Evolutionary conservation across 495 filamentous ascomycete genomes (phyloP).

Genomic region (Aspergillus cavernicola): DNA sequence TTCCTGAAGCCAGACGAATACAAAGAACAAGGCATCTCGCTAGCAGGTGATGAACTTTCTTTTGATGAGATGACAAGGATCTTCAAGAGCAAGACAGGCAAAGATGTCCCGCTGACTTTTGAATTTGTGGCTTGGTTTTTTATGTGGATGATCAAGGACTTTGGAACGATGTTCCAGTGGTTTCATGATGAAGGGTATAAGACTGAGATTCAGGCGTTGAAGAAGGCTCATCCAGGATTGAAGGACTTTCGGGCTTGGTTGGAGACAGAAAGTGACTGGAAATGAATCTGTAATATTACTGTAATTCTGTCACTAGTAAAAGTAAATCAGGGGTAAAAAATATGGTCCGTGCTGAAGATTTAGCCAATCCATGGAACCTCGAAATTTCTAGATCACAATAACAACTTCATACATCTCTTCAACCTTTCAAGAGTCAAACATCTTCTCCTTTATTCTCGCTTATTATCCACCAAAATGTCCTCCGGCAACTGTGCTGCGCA

Average conservation of each 20-base stretch:
- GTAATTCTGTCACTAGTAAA: too few species aligned
- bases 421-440: too few species aligned
- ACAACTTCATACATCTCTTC: too few species aligned
- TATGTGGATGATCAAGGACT: constrained; percentile 47
- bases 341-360: too few species aligned
- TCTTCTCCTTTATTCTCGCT: too few species aligned
- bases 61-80: constrained; percentile 43
- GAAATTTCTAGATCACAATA: too few species aligned
- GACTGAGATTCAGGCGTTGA: constrained; percentile 53
- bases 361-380: too few species aligned
- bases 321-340: too few species aligned
- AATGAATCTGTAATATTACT: not conserved
- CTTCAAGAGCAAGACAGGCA: constrained; percentile 49
- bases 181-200: constrained; percentile 60
- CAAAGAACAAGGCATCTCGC: constrained; percentile 42
- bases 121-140: constrained; percentile 32
- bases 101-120: constrained; percentile 48
- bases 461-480: too few species aligned
- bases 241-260: constrained; percentile 60
- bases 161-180: constrained; percentile 60
- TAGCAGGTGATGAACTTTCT: constrained; percentile 60
- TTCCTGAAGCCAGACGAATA: constrained; percentile 50
- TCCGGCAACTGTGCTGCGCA: too few species aligned
- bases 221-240: constrained; percentile 46
- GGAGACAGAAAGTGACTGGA: constrained; percentile 51